Evolutionary conservation across 2,329 filamentous ascomycete genomes (phyloP), one percentile per base, ranked within the genome.

Genomic region (Fusarium mexicanum): DNA sequence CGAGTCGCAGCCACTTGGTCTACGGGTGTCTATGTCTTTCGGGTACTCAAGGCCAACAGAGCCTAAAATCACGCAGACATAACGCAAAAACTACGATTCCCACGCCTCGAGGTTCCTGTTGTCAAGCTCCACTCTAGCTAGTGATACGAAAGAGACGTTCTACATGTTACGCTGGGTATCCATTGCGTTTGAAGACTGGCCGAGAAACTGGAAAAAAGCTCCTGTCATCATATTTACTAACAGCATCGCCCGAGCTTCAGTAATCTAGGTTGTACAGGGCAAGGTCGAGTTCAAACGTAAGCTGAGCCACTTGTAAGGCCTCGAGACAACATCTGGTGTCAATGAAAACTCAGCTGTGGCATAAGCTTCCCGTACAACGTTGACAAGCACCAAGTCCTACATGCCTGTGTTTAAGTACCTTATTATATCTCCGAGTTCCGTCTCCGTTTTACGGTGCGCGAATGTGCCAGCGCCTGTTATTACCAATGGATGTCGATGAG

Each of bases 381-480:
- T 54, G 12, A 18, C 11, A 35, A 24, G 16, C n/a, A 35, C 40
- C 26, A 26, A 29, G 44, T 40, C 22, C 43, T 29, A n/a, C 18
- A 26, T 20, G n/a, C 26, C 29, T 18, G 14, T 61, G 14, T 41
- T 26, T 8, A n/a, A 12, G 16, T 33, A 38, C 18, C 26, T 20
- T 41, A 16, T 20, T 41, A 22, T n/a, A 29, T 48, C 26, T 35
- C 40, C 37, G 35, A 29, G 26, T 26, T 24, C 13, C 11, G n/a
- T 40, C 40, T 57, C 17, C 12, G 37, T 33, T 35, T 20, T 26
- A 43, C 43, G 24, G 14, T 44, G 10, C 40, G 22, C 37, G n/a
- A 59, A 35, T n/a, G 63, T 64, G 44, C 54, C 66, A 65, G 59
- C 59, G 50, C 29, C 41, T 35, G 24, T 24, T 48, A 37, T 37